These are phyloP conservation scores for Amanita thiersii DNA, from an alignment of 768 basidiomycete genomes.

Conservation along the genomic window DNA sequence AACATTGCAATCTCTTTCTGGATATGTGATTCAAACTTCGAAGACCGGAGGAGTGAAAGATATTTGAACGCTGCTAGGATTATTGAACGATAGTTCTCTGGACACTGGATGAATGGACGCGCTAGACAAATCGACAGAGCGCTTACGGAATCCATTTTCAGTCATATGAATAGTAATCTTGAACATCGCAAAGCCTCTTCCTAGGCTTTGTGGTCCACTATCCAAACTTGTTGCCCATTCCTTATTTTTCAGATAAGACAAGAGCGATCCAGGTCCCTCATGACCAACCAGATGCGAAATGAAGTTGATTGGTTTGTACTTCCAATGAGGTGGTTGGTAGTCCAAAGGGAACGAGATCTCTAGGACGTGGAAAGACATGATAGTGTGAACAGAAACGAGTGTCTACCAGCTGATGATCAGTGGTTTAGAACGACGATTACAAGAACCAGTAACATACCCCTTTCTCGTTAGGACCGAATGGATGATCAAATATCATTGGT, in stretches of 20 bases:
- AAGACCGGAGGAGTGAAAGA: conserved; percentile 56
- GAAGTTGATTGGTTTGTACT: conserved; percentile 69
- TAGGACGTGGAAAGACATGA: conserved; percentile 79
- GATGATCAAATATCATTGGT: conserved; percentile 63
- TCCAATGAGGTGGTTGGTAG: conserved; percentile 67
- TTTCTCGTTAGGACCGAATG: conserved; percentile 63
- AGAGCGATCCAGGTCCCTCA: conserved; percentile 87
- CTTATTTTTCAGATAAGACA: conserved; percentile 83
- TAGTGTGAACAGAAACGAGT: conserved; percentile 78
- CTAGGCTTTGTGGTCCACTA: conserved; percentile 62
- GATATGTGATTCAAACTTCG: conserved; percentile 52
- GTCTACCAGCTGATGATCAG: conserved; percentile 38
- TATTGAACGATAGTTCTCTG: conserved; percentile 72
- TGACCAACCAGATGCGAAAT: conserved; percentile 82
- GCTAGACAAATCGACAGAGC: not conserved
- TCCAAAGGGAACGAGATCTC: conserved; percentile 78
- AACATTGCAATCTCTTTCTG: conserved; percentile 73
- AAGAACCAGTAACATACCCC: conserved; percentile 40
- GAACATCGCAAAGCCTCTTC: conserved; percentile 84
- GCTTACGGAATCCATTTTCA: conserved; percentile 76
- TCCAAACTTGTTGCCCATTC: conserved; percentile 79
- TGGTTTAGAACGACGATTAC: conserved; percentile 8
- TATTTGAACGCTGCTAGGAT: conserved; percentile 73
- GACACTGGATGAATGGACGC: not conserved
- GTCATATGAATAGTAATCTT: conserved; percentile 80